Percentiles rank a stretch among this genome's conserved stretches.
phyloP scores from a whole-genome alignment of 176 grass and related monocot species.

The Oropetium thomaeum region DNA sequence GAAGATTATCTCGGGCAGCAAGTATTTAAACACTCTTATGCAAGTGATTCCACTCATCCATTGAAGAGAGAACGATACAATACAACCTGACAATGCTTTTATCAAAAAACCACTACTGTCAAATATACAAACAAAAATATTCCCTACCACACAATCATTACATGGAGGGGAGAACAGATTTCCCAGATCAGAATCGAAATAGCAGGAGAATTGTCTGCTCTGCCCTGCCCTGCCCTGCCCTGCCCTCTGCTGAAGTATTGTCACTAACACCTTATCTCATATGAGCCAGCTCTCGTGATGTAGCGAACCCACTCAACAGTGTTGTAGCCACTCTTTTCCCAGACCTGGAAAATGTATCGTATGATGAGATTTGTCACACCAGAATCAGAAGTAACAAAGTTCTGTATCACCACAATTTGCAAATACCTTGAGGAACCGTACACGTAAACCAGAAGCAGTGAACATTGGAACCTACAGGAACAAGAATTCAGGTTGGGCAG shows the following conservation, averaged over 20 bases:
- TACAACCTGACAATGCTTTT: conserved; percentile 11
- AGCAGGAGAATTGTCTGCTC: conserved; percentile 17
- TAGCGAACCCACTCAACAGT: conserved; percentile 99
- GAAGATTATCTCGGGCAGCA: not conserved
- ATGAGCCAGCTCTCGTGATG: conserved; percentile 95
- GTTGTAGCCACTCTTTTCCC: conserved; percentile 99
- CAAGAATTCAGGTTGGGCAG: not conserved
- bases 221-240: not conserved
- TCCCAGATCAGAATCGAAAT: conserved; percentile 34
- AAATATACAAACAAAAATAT: conserved; percentile 46
- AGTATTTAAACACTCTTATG: conserved; percentile 33
- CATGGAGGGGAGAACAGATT: conserved; percentile 24
- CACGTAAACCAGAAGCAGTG: conserved; percentile 97
- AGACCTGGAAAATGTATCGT: conserved; percentile 60
- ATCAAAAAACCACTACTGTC: conserved; percentile 22
- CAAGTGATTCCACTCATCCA: conserved; percentile 10
- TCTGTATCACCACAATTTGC: conserved; percentile 9
- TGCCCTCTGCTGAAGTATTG: conserved; percentile 27
- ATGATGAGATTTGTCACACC: conserved; percentile 15
- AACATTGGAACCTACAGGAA: conserved; percentile 91
- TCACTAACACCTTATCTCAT: conserved; percentile 91
- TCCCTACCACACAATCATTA: conserved; percentile 34
- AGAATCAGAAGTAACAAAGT: not conserved
- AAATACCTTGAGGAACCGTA: conserved; percentile 96
- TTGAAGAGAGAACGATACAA: conserved; percentile 24